Conservation (phyloP, 2,329 filamentous ascomycete species). For the Aaosphaeria arxii region DNA sequence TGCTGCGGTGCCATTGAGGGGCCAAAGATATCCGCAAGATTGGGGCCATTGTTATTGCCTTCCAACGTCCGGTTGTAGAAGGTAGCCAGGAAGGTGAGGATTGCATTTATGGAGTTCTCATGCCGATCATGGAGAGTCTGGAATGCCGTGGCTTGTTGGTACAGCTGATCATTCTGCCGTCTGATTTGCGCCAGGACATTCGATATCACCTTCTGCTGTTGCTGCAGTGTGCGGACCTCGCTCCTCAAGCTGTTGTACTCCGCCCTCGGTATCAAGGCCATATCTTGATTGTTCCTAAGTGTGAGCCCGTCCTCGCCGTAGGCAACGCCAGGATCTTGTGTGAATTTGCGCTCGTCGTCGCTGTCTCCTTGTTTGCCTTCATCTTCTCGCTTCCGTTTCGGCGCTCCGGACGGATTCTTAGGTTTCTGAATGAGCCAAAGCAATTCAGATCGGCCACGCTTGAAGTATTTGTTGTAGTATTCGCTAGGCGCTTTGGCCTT, state of each 20-base stretch:
- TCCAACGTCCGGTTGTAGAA: conserved; percentile 94
- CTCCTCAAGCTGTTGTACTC: conserved; percentile 75
- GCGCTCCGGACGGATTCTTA: conserved; percentile 60
- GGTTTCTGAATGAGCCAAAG: conserved; percentile 97
- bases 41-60: conserved; percentile 71
- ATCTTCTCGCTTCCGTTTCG: conserved; percentile 54
- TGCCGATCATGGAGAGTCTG: conserved; percentile 93
- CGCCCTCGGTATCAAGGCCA: conserved; percentile 60
- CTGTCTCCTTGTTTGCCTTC: conserved; percentile 65
- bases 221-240: conserved; percentile 77
- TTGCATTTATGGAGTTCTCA: conserved; percentile 98
- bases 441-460: conserved; percentile 85
- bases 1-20: conserved; percentile 64
- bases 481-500: conserved; percentile 98
- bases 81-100: conserved; percentile 92
- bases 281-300: conserved; percentile 37
- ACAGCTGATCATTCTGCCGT: conserved; percentile 82
- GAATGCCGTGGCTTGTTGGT: conserved; percentile 83
- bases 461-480: conserved; percentile 96
- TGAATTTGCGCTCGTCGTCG: conserved; percentile 57
- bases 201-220: conserved; percentile 83
- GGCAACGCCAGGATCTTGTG: conserved; percentile 41
- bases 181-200: conserved; percentile 76
- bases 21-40: conserved; percentile 80
- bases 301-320: conserved; percentile 42